A percentile compares a stretch with the other conserved stretches of the same genome.
phyloP scores from a whole-genome alignment of 441 rosid species.

The Populus hybrid region DNA sequence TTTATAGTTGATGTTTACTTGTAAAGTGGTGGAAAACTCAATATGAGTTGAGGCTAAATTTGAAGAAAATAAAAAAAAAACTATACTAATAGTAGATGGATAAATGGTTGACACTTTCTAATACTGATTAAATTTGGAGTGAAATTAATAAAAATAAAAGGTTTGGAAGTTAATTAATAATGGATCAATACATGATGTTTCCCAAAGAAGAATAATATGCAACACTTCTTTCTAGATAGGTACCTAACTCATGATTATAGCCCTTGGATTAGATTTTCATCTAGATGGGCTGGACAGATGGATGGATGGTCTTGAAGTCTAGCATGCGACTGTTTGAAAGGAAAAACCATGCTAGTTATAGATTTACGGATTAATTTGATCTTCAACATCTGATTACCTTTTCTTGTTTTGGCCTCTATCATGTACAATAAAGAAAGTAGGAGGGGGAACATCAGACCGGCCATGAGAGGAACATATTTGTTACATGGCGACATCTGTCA shows the following conservation, averaged over 20 bases:
- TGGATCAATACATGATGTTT: not conserved
- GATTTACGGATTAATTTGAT: slow-evolving; percentile 9
- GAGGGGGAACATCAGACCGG: not conserved
- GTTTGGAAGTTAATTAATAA: not conserved
- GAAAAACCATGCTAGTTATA: not conserved
- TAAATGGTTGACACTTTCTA: too few species aligned
- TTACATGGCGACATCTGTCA: slow-evolving; percentile 12
- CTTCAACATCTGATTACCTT: slow-evolving; percentile 3
- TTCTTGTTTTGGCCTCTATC: slow-evolving; percentile 1
- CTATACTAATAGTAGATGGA: too few species aligned
- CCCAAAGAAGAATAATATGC: not conserved
- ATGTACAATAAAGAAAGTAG: not conserved
- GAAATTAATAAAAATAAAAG: not conserved
- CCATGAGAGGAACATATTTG: not conserved
- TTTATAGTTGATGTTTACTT: not conserved
- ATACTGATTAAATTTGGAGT: not conserved
- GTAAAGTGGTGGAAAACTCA: not conserved
- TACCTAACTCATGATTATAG: not conserved
- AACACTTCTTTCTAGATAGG: not conserved
- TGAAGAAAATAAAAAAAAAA: too few species aligned
- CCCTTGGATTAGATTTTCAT: not conserved
- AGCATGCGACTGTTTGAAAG: not conserved
- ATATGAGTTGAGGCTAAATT: not conserved
- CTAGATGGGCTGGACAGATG: not conserved
- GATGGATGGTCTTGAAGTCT: not conserved